A percentile compares a stretch with the other conserved stretches of the same genome.
These are phyloP conservation scores for Amniculicola lignicola DNA, from an alignment of 495 filamentous ascomycete genomes.

Conservation along the genomic window DNA sequence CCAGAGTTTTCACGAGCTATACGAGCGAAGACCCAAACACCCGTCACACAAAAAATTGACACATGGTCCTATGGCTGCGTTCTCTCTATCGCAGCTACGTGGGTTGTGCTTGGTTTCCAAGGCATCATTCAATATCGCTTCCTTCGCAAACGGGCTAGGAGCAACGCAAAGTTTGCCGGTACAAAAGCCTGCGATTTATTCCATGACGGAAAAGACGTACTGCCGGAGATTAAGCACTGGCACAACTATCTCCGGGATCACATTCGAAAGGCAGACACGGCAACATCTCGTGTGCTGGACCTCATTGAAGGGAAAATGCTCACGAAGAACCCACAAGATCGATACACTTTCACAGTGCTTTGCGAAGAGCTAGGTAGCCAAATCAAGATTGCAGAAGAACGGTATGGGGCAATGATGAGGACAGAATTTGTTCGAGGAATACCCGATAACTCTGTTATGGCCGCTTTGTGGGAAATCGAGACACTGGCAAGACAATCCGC, in stretches of 20 bases:
- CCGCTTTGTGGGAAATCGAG: too few species aligned
- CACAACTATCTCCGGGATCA: slow-evolving; percentile 7
- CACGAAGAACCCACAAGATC: too few species aligned
- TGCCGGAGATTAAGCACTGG: slow-evolving; percentile 12
- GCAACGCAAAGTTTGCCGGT: not conserved
- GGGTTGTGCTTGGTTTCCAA: slow-evolving; percentile 40
- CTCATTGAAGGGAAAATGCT: too few species aligned
- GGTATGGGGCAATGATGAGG: too few species aligned
- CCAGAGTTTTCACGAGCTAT: slow-evolving; percentile 15
- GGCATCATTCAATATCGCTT: slow-evolving; percentile 34
- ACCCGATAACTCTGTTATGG: too few species aligned
- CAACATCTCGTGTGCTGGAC: slow-evolving; percentile 8
- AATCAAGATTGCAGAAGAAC: too few species aligned
- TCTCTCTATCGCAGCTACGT: slow-evolving; percentile 44
- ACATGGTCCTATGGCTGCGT: slow-evolving; percentile 47
- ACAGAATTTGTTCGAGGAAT: too few species aligned
- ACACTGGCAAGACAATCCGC: too few species aligned
- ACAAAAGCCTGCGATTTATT: slow-evolving; percentile 31
- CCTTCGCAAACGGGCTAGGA: slow-evolving; percentile 27
- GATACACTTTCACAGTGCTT: too few species aligned
- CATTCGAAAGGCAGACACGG: not conserved
- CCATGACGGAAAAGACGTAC: slow-evolving; percentile 24
- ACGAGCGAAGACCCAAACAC: slow-evolving; percentile 14
- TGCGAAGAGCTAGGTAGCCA: too few species aligned
- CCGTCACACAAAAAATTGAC: slow-evolving; percentile 42